phyloP scores from a whole-genome alignment of 192 early-diverging fungal species.

The Gaertneriomyces semiglobifer region DNA sequence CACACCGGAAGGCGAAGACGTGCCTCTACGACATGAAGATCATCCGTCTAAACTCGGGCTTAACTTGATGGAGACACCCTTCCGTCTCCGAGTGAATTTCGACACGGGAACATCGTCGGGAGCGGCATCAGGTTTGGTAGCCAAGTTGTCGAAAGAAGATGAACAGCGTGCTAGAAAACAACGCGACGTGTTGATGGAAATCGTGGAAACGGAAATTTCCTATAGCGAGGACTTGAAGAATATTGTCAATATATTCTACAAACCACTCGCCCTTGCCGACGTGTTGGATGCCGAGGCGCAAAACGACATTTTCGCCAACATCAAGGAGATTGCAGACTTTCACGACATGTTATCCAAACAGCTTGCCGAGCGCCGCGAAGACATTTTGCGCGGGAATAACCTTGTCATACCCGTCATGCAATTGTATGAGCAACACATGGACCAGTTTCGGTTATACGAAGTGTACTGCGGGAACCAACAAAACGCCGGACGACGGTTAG shows the following conservation, averaged over 20 bases:
- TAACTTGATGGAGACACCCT: conserved; percentile 25
- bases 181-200: conserved; percentile 37
- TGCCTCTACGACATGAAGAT: conserved; percentile 37
- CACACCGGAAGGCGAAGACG: conserved; percentile 26
- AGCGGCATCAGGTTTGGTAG: neutral
- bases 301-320: conserved; percentile 37
- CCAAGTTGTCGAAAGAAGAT: conserved; percentile 23
- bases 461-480: conserved; percentile 49
- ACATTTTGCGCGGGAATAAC: conserved; percentile 13
- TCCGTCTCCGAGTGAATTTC: conserved; percentile 20
- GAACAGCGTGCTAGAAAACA: conserved; percentile 29
- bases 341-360: conserved; percentile 33
- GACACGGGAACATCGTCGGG: conserved; percentile 5
- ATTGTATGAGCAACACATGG: conserved; percentile 23
- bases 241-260: conserved; percentile 31
- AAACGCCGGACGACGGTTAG: conserved; percentile 30
- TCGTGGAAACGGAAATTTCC: conserved; percentile 37
- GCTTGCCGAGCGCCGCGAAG: conserved; percentile 28
- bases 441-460: conserved; percentile 34
- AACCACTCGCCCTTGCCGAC: conserved; percentile 27
- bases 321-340: conserved; percentile 34
- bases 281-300: conserved; percentile 9
- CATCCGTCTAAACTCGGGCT: conserved; percentile 12
- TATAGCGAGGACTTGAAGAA: conserved; percentile 38
- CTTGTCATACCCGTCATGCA: neutral